Percentiles rank a stretch among this genome's conserved stretches.
Evolutionary conservation across 2,329 filamentous ascomycete genomes (phyloP).

Genomic region (Tolypocladium pustulatum): DNA sequence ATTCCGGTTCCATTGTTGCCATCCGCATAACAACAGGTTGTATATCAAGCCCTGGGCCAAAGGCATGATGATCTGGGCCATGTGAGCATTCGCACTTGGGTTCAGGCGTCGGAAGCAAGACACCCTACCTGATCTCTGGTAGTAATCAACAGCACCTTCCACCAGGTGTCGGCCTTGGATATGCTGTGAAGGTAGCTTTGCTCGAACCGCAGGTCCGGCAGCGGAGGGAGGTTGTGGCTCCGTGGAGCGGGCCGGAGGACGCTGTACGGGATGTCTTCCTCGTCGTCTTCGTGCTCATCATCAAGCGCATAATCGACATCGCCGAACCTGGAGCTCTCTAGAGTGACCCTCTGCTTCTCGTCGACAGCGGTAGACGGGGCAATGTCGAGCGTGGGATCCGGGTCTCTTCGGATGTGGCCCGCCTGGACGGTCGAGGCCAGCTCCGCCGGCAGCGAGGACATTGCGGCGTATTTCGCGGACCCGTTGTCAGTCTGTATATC

Average conservation of each 20-base stretch:
- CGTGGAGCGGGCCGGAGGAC: slow-evolving; percentile 46
- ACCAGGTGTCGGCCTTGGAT: slow-evolving; percentile 66
- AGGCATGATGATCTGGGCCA: slow-evolving; percentile 64
- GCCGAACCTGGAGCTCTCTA: slow-evolving; percentile 11
- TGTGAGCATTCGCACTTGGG: background rate
- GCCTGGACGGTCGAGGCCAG: slow-evolving; percentile 73
- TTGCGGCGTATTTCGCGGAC: slow-evolving; percentile 16
- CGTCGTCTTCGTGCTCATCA: slow-evolving; percentile 37
- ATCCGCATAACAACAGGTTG: slow-evolving; percentile 74
- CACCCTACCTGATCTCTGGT: slow-evolving; percentile 68
- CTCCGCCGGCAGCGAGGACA: slow-evolving; percentile 51
- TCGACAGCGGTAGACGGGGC: slow-evolving; percentile 71
- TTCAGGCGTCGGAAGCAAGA: background rate
- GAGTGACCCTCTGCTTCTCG: slow-evolving; percentile 27
- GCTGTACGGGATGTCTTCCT: slow-evolving; percentile 60
- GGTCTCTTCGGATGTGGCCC: slow-evolving; percentile 62
- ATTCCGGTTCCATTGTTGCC: slow-evolving; percentile 80
- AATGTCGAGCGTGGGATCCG: slow-evolving; percentile 63
- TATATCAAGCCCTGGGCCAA: slow-evolving; percentile 82
- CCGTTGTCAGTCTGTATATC: background rate
- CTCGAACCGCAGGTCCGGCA: slow-evolving; percentile 91
- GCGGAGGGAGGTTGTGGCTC: slow-evolving; percentile 40
- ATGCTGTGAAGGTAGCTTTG: slow-evolving; percentile 96
- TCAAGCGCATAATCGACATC: slow-evolving; percentile 13
- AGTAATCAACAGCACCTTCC: slow-evolving; percentile 75